These are phyloP conservation scores for Trametes punicea DNA, from an alignment of 768 basidiomycete species.

Conservation along the genomic window DNA sequence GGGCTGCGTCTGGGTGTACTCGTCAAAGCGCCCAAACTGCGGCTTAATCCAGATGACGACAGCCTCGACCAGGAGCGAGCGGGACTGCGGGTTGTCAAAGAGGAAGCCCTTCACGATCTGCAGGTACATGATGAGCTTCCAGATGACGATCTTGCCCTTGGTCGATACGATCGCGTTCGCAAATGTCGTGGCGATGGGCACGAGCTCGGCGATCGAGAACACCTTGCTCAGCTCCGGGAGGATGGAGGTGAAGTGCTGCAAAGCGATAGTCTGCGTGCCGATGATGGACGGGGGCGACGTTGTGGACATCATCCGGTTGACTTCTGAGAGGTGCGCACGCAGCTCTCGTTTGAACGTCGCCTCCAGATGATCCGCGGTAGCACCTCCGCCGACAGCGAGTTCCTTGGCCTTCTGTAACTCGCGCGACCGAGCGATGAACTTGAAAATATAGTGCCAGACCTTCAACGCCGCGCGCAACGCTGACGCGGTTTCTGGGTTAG, in stretches of 20 bases:
- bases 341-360: constrained; percentile 81
- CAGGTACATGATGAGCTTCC: constrained; percentile 92
- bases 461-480: constrained; percentile 86
- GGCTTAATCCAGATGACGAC: constrained; percentile 95
- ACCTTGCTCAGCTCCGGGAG: constrained; percentile 84
- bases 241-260: constrained; percentile 91
- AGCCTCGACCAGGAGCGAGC: constrained; percentile 78
- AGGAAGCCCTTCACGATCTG: constrained; percentile 87
- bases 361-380: constrained; percentile 85
- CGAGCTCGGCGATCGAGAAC: constrained; percentile 78
- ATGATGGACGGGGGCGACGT: constrained; percentile 82
- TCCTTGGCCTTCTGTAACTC: constrained; percentile 85
- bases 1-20: constrained; percentile 58
- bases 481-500: constrained; percentile 67
- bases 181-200: constrained; percentile 83
- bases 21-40: constrained; percentile 89
- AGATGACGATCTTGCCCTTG: constrained; percentile 86
- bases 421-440: constrained; percentile 86
- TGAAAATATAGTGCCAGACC: constrained; percentile 96
- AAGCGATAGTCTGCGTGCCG: constrained; percentile 91
- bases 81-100: constrained; percentile 78
- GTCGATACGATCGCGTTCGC: constrained; percentile 74
- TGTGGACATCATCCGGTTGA: constrained; percentile 87
- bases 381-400: constrained; percentile 71
- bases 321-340: constrained; percentile 67